Base-by-base conservation (phyloP, 345 rosid species). In the Geranium brycei region DNA sequence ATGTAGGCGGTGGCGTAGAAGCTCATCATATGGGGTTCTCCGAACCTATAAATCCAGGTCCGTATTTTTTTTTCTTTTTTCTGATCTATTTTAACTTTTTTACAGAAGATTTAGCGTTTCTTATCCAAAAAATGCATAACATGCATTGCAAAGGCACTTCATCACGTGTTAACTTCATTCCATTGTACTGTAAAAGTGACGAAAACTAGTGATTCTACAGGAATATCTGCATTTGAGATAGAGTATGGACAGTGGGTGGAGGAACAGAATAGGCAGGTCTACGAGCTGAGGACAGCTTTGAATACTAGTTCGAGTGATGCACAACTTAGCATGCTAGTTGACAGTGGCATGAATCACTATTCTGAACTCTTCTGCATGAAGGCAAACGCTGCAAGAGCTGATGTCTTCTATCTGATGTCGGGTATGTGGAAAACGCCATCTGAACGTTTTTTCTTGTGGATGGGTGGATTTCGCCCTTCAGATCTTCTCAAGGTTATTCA, bases 391-490 rank as follows among this genome's bases (percentile, higher is more conserved):
- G 87, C 99, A 5, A 85, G 80, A 74, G 71, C 82, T 28, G 96
- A 93, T 70, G 96, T 90, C 31, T 90, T 87, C 68, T 90, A 85
- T 64, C 62, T 93, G 66, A 89, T 93, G 80, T 82, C 78, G 0
- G 99, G 99, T 28, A 61, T 83, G 85, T 93, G 99, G 99, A 90
- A 80, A 72, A 77, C 99, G 17, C 68, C 95, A 0, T 83, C 97
- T 10, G 99, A 93, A 77, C 78, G 91, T n/a, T 85, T 90, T 68
- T 93, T 93, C 82, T 76, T 78, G 28, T 93, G 99, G 99, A 86
- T 93, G 0, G 99, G 97, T 19, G 99, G 99, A 47, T 93, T 86
- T 72, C 86, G 89, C 63, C 96, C 99, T 51, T 90, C 99, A 0
- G 96, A 89, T 66, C 91, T 93, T 69, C 89, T 93, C 64, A 82